Base-by-base conservation (phyloP, 371 early-diverging fungal genomes). In the Mucor circinelloides region DNA sequence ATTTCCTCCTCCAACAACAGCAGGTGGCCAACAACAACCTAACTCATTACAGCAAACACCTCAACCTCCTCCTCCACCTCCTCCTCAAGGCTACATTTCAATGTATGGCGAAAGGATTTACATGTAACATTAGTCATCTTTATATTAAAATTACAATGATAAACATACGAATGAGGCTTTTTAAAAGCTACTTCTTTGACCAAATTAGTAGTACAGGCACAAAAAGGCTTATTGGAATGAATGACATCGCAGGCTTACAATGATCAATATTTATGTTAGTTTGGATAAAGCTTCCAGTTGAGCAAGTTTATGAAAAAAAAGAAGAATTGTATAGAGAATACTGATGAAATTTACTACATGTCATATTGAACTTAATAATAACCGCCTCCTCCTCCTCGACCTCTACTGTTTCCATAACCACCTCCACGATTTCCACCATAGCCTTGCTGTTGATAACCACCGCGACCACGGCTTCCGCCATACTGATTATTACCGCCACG, bases 391-490 rank as follows among this genome's bases (percentile, higher is more conserved):
- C 66, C 19, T 19, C 52, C 52, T 10, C 52, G 52, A 27, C 52
- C 52, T 52, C 52, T 42, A 25, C 64, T 32, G 42, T 61, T 55
- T 54, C 63, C 63, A 19, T 67, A 46, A 27, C 63, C 64, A 25
- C 63, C 65, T n/a, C 69, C 64, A 57, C 64, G 56, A 36, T 65
- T 67, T n/a, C 69, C 64, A 54, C 64, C 60, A 42, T 65, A 60
- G 17, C 76, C 73, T n/a, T 80, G 74, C 19, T 72, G 71, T 21
- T 73, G 67, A 27, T 73, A 61, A 13, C 73, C 69, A 15, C 76
- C 75, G n/a, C 63, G 58, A 25, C 66, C 70, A 54, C 66, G 23
- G 27, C 15, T 52, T 52, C 52, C 42, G 50, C 61, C 52, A 63
- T 63, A 62, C 23, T 58, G 59, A 17, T 62, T 62, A 12, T 70